phyloP scores from a whole-genome alignment of 306 rosid genomes.

The Luffa aegyptiaca region DNA sequence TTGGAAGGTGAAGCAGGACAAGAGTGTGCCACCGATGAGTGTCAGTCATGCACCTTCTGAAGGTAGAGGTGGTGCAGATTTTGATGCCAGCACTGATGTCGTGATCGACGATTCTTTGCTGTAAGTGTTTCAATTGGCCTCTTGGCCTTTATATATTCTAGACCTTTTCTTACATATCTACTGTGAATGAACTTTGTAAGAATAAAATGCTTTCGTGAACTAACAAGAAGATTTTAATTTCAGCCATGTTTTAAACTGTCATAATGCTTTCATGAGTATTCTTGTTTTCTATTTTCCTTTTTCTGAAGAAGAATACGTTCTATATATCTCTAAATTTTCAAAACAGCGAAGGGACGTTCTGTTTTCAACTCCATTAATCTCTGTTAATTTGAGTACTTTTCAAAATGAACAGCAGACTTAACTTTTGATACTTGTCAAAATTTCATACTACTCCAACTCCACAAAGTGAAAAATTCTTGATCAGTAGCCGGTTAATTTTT shows the following conservation, averaged over 20 bases:
- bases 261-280: neutral
- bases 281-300: neutral
- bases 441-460: neutral
- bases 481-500: neutral
- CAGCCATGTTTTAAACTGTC: neutral
- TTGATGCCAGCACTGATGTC: slow-evolving; percentile 92
- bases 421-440: neutral
- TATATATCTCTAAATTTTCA: neutral
- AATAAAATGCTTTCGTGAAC: neutral
- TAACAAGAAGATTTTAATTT: neutral
- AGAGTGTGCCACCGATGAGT: slow-evolving; percentile 79
- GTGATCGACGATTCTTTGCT: slow-evolving; percentile 73
- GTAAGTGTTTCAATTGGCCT: slow-evolving; percentile 35
- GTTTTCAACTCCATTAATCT: neutral
- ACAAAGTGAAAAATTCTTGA: neutral
- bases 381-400: neutral
- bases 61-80: slow-evolving; percentile 80
- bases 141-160: neutral
- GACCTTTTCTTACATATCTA: neutral
- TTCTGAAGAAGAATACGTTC: neutral
- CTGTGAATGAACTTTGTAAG: neutral
- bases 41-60: slow-evolving; percentile 87
- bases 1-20: slow-evolving; percentile 98
- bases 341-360: neutral
- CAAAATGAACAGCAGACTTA: neutral